Evolutionary conservation across 2,329 filamentous ascomycete genomes (phyloP).

Genomic region (Bipolaris gigantea): DNA sequence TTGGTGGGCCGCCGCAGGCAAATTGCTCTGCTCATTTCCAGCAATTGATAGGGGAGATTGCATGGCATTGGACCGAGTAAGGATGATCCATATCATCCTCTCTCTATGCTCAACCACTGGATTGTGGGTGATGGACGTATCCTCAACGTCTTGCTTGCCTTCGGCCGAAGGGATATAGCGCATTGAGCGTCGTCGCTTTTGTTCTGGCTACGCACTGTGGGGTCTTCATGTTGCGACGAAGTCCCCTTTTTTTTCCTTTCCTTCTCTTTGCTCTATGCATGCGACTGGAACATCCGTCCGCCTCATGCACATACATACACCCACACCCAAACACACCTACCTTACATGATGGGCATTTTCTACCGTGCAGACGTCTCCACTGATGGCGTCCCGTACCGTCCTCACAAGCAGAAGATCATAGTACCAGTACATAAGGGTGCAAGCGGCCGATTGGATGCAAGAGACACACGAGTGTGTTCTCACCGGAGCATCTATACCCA

Average conservation of each 20-base stretch:
- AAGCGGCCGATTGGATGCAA: neutral
- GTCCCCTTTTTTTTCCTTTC: neutral
- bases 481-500: neutral
- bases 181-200: neutral
- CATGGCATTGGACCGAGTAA: neutral
- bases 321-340: neutral
- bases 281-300: neutral
- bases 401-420: too few relatives aligned
- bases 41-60: conserved; percentile 15
- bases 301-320: neutral
- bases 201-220: neutral
- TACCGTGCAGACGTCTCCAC: too few relatives aligned
- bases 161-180: neutral
- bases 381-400: too few relatives aligned
- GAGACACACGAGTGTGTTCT: neutral
- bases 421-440: neutral
- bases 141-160: neutral
- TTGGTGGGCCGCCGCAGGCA: conserved; percentile 17
- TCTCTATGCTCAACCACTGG: neutral
- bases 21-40: conserved; percentile 16
- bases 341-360: too few relatives aligned
- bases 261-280: neutral
- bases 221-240: neutral
- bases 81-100: neutral
- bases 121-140: too few relatives aligned